These are phyloP conservation scores for Taphrina pruni DNA, from an alignment of 1,139 yeast species.

Conservation along the genomic window DNA sequence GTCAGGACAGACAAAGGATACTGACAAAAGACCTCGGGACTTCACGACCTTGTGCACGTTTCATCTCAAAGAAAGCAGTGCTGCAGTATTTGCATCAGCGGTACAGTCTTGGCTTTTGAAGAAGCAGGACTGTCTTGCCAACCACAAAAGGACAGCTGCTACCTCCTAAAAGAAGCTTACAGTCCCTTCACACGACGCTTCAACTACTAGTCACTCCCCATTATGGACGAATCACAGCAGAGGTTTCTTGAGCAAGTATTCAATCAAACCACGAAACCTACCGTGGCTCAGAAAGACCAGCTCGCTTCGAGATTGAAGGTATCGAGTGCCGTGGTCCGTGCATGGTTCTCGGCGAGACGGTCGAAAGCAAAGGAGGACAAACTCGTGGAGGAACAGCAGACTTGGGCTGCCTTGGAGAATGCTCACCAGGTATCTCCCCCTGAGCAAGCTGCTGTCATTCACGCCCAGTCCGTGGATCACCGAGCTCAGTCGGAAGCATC, in stretches of 20 bases:
- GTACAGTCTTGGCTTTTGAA: too few relatives aligned
- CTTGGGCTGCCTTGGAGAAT: slow-evolving; percentile 21
- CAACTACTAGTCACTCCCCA: neutral
- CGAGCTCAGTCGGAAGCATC: slow-evolving; percentile 21
- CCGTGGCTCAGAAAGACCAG: slow-evolving; percentile 18
- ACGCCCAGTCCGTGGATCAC: neutral
- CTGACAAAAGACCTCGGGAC: too few relatives aligned
- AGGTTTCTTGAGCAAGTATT: slow-evolving; percentile 16
- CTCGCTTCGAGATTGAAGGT: slow-evolving; percentile 8
- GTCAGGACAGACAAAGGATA: too few relatives aligned
- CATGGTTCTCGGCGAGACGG: slow-evolving; percentile 21
- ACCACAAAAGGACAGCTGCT: too few relatives aligned
- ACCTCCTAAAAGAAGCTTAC: too few relatives aligned
- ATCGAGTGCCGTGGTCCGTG: neutral
- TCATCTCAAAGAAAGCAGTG: too few relatives aligned
- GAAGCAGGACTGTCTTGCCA: too few relatives aligned
- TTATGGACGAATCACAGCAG: slow-evolving; percentile 15
- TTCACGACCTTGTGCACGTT: too few relatives aligned
- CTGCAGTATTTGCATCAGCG: too few relatives aligned
- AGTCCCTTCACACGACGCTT: too few relatives aligned
- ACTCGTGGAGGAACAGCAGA: slow-evolving; percentile 22
- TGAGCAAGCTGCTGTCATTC: neutral
- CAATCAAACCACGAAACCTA: slow-evolving; percentile 17
- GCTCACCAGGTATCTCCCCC: slow-evolving; percentile 16
- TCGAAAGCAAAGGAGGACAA: slow-evolving; percentile 22